Conservation (phyloP, 208 protist genomes). For the Crithidia fasciculata region DNA sequence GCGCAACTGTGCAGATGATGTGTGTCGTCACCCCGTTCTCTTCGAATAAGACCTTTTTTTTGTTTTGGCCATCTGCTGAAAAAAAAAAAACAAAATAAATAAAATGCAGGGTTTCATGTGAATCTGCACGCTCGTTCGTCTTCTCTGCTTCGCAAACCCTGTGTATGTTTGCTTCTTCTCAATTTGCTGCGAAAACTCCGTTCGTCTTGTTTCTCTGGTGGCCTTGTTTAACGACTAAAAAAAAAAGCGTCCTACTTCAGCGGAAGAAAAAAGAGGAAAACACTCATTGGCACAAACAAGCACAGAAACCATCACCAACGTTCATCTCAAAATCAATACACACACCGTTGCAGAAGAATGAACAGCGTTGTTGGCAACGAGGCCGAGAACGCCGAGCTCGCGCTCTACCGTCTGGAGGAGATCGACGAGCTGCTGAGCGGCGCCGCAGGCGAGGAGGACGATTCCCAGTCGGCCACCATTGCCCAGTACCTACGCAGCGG, state of each 20-base stretch:
- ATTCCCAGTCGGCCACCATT: conserved; percentile 34
- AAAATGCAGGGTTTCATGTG: neutral
- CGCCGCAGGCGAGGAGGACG: conserved; percentile 48
- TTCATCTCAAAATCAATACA: neutral
- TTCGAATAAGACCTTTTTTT: too few relatives aligned
- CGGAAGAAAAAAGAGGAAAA: neutral
- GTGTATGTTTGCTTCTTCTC: too few relatives aligned
- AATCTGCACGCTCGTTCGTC: too few relatives aligned
- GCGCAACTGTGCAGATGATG: too few relatives aligned
- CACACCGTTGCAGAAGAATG: neutral
- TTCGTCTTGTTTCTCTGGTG: too few relatives aligned
- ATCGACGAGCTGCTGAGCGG: conserved; percentile 76
- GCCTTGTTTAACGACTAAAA: neutral
- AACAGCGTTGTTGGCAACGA: conserved; percentile 18
- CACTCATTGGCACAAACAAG: neutral
- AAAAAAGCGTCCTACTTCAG: too few relatives aligned
- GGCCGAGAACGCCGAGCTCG: conserved; percentile 48
- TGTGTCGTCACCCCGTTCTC: too few relatives aligned
- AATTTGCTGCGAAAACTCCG: too few relatives aligned
- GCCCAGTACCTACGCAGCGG: conserved; percentile 59
- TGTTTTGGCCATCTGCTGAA: neutral
- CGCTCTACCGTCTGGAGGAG: conserved; percentile 60
- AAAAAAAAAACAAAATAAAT: neutral
- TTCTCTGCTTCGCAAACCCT: too few relatives aligned
- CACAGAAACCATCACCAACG: conserved; percentile 1